Base-by-base conservation (phyloP, 805 yeast species). In the Hagleromyces aurorensis region DNA sequence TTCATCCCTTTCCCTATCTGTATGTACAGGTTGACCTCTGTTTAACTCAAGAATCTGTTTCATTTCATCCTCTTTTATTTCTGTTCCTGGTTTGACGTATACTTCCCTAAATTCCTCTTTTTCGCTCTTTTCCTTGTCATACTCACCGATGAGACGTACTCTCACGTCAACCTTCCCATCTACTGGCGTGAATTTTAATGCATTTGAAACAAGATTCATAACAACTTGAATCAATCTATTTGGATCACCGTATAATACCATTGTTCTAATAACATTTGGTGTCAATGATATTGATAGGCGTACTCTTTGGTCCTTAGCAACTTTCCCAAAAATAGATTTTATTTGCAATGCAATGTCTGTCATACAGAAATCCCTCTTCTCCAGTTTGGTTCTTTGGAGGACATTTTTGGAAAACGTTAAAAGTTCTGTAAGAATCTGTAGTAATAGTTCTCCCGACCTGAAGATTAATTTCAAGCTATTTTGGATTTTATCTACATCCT, bases 361-460 rank as follows among this genome's bases (percentile, higher is more conserved):
- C 14, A 87, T 65, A 45, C 73, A 73, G 55, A 91, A 89, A 37
- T 84, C 78, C 25, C 84, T 74, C 47, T 79, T 78, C 47, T 91
- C 96, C 21, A 91, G 61, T 44, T 78, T 79, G 4, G 94, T 72
- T 43, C 86, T 69, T 40, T 87, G 85, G 32, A 86, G 64, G 13
- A 91, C 93, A 53, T 85, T 89, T 46, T 53, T 86, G n/a, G 94
- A 79, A 56, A 87, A 91, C 1, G 96, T 85, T 40, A 89, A 67
- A 28, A 89, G 64, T 49, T 89, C 97, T 8, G 96, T 89, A 50
- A 89, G 68, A 34, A 91, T 77, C 57, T 89, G 96, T 41, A 91
- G 57, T 33, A 91, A 61, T 24, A 89, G 62, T 57, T 91, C 97
- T 21, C 98, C 98, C 16, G 93, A 80, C 48, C 94, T 70, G 57